These are phyloP conservation scores for Pythium rishiriense DNA, from an alignment of 352 stramenopile species.

Conservation along the genomic window DNA sequence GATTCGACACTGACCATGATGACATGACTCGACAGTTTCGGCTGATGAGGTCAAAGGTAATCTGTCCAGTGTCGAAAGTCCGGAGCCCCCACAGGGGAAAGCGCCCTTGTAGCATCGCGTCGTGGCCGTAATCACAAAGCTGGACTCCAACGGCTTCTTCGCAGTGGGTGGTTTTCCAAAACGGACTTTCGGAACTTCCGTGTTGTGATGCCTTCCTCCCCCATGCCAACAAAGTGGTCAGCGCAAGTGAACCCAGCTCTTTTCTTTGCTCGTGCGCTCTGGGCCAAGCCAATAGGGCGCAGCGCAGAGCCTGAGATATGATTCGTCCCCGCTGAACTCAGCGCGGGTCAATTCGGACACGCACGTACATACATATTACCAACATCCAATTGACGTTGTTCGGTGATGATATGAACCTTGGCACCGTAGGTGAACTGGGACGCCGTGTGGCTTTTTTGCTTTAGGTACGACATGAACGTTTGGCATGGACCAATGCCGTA, in stretches of 20 bases:
- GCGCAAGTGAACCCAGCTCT: background rate
- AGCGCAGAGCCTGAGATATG: background rate
- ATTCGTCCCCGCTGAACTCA: background rate
- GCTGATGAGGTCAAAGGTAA: background rate
- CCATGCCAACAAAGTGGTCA: background rate
- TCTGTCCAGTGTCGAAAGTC: background rate
- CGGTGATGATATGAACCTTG: no score
- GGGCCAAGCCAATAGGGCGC: background rate
- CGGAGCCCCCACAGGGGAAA: background rate
- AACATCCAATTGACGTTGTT: background rate
- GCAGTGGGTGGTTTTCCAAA: no score
- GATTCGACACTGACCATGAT: conserved; percentile 1
- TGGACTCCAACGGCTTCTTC: background rate
- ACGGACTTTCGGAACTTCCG: no score
- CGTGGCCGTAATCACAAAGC: background rate
- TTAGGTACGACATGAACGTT: no score
- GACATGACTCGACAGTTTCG: background rate
- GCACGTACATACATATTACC: no score
- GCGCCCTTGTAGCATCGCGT: no score
- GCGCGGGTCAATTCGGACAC: background rate
- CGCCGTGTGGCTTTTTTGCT: no score
- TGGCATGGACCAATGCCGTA: no score
- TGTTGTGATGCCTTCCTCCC: background rate
- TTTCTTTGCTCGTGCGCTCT: background rate
- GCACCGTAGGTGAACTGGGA: no score